These are phyloP conservation scores for Trypanosoma lewisi DNA, from an alignment of 208 protist genomes.

Conservation along the genomic window DNA sequence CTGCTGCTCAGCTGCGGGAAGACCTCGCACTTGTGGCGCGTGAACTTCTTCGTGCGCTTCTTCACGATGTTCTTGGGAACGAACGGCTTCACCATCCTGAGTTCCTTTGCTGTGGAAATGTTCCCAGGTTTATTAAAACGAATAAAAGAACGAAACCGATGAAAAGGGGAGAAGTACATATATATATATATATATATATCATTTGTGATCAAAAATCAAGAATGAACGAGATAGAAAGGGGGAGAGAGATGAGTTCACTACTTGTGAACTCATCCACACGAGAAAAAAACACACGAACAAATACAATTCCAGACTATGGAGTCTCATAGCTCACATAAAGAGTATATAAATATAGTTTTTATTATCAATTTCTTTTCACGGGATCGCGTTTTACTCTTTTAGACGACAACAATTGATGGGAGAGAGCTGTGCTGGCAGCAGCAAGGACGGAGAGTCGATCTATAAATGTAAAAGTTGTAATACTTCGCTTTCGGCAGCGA, in stretches of 20 bases:
- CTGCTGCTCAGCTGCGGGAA: constrained; percentile 92
- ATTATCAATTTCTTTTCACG: background rate
- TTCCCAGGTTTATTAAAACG: background rate
- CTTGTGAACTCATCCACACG: background rate
- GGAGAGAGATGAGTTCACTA: too few relatives aligned
- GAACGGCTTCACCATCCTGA: constrained; percentile 92
- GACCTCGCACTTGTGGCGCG: constrained; percentile 93
- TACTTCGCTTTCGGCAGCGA: constrained; percentile 17
- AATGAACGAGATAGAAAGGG: background rate
- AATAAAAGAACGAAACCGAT: constrained; percentile 19
- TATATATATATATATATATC: constrained; percentile 4
- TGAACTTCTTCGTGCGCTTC: constrained; percentile 98
- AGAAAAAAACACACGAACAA: background rate
- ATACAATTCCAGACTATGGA: background rate
- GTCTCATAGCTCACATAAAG: too few relatives aligned
- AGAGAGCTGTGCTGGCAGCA: constrained; percentile 17
- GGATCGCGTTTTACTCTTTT: background rate
- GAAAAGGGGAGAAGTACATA: constrained; percentile 11
- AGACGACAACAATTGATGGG: constrained; percentile 6
- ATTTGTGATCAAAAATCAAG: background rate
- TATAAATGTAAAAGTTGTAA: constrained; percentile 26
- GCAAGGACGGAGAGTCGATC: constrained; percentile 30
- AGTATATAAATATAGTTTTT: background rate
- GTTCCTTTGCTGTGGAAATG: background rate
- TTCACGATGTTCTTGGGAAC: constrained; percentile 94